phyloP scores from a whole-genome alignment of 179 eudicot species.

The Silene noctiflora region DNA sequence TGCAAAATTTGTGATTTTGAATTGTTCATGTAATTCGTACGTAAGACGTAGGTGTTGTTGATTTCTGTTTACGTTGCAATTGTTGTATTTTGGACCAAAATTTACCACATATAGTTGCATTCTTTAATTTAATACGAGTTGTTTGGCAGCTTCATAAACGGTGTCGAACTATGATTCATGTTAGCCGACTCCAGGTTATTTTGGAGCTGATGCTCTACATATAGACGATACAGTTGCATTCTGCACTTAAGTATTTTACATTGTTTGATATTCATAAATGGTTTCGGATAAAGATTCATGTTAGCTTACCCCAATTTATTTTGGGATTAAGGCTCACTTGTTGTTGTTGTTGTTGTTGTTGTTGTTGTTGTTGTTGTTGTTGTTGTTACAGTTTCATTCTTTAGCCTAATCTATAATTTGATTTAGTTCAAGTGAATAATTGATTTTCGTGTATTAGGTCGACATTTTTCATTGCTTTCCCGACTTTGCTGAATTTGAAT shows the following conservation, averaged over 20 bases:
- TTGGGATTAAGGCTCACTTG: not conserved
- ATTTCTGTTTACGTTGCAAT: constrained; percentile 5
- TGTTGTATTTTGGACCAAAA: not conserved
- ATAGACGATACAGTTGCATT: not conserved
- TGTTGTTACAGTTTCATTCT: not conserved
- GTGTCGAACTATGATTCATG: not conserved
- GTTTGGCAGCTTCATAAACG: not conserved
- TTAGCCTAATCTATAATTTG: not conserved
- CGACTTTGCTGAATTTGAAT: not conserved
- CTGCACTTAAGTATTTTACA: no score
- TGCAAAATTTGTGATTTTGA: constrained; percentile 28
- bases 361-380: no score
- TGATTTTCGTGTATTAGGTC: no score
- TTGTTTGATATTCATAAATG: no score
- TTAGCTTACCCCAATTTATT: not conserved
- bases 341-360: no score
- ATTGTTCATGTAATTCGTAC: constrained; percentile 26
- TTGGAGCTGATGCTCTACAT: not conserved
- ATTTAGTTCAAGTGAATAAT: not conserved
- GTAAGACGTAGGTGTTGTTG: not conserved
- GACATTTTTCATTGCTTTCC: not conserved
- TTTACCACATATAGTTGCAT: not conserved
- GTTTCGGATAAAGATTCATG: not conserved
- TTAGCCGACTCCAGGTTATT: not conserved
- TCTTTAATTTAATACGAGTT: not conserved